These are phyloP conservation scores for Epichloe coenophiala DNA, from an alignment of 2,329 filamentous ascomycete species.

Conservation along the genomic window DNA sequence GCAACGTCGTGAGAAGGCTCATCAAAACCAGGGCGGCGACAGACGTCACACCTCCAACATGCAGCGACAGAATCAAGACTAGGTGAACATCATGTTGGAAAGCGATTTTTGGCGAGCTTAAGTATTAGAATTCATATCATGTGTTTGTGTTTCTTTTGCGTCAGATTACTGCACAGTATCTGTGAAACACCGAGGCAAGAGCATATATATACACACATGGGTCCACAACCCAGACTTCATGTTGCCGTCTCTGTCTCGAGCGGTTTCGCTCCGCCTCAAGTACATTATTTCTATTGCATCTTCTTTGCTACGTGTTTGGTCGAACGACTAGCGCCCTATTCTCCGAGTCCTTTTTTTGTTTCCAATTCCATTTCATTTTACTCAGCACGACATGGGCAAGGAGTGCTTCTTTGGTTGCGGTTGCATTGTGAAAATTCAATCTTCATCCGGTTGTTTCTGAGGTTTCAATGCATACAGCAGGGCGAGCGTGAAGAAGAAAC, in stretches of 20 bases:
- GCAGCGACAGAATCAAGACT: constrained; percentile 21
- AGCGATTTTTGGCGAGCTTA: not conserved
- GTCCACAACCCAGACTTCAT: not conserved
- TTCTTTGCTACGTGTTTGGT: not conserved
- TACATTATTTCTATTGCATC: too few species aligned
- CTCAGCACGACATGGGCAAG: not conserved
- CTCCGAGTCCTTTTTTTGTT: not conserved
- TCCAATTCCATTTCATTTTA: not conserved
- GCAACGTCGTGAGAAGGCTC: constrained; percentile 71
- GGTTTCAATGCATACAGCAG: not conserved
- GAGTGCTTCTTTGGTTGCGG: not conserved
- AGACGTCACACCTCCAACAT: constrained; percentile 20
- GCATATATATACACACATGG: not conserved
- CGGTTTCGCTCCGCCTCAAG: not conserved
- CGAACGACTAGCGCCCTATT: too few species aligned
- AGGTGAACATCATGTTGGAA: constrained; percentile 4
- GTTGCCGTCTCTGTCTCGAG: not conserved
- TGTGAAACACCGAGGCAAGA: not conserved
- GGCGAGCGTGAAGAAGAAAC: not conserved
- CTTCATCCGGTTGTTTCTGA: not conserved
- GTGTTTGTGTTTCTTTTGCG: not conserved
- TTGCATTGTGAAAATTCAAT: not conserved
- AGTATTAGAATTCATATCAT: not conserved
- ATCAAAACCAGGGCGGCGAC: constrained; percentile 30
- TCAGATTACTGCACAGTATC: constrained; percentile 1